Evolutionary conservation across 1,284 basidiomycete genomes (phyloP).

Genomic region (Ceratobasidium sp.): DNA sequence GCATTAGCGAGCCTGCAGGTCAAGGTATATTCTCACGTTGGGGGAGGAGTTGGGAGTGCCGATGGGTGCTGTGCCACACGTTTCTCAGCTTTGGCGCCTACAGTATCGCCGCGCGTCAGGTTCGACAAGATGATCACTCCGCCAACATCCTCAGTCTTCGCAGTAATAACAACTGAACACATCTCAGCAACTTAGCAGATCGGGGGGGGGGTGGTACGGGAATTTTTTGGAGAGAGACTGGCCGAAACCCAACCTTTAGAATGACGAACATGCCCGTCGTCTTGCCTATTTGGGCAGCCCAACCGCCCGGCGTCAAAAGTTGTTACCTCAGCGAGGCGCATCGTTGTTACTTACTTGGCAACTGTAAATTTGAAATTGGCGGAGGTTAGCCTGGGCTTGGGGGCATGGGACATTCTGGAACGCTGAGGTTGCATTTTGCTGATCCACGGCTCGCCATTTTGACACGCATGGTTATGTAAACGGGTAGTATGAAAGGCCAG

Average conservation of each 20-base stretch:
- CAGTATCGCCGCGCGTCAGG: background rate
- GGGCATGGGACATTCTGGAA: too few relatives aligned
- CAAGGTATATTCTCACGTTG: background rate
- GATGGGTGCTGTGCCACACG: background rate
- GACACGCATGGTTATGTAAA: too few relatives aligned
- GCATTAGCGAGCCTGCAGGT: background rate
- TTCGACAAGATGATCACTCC: background rate
- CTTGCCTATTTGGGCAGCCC: too few relatives aligned
- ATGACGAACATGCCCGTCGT: background rate
- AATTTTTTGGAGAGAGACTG: slow-evolving; percentile 5
- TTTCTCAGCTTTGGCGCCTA: slow-evolving; percentile 15
- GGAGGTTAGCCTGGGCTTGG: too few relatives aligned
- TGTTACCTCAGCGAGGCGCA: too few relatives aligned
- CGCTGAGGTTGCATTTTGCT: too few relatives aligned
- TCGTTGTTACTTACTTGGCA: too few relatives aligned
- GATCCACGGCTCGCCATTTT: too few relatives aligned
- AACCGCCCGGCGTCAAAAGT: too few relatives aligned
- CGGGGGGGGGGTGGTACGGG: too few relatives aligned
- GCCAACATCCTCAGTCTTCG: background rate
- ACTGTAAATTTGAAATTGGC: too few relatives aligned
- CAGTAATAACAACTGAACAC: background rate
- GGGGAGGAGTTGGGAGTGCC: background rate
- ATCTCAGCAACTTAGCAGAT: background rate
- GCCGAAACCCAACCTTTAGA: background rate
- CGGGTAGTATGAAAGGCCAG: too few relatives aligned